Percentiles rank a stretch among this genome's conserved stretches.
These are phyloP conservation scores for Penicillium atrosanguineum DNA, from an alignment of 495 filamentous ascomycete species.

Conservation along the genomic window DNA sequence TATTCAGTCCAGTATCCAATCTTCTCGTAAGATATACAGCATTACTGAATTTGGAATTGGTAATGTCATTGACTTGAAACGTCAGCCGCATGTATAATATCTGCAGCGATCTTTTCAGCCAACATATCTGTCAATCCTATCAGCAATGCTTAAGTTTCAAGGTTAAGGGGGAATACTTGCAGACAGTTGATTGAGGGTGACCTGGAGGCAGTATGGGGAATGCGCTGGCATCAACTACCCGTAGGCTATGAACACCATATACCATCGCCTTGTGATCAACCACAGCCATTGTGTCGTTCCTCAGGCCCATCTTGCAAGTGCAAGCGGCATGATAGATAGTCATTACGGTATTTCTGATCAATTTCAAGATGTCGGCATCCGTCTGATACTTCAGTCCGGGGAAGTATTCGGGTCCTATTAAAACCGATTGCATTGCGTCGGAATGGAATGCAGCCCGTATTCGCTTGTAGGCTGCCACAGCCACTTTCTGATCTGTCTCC, in stretches of 20 bases:
- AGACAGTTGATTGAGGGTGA: constrained; percentile 53
- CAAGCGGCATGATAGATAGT: constrained; percentile 53
- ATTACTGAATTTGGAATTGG: neutral
- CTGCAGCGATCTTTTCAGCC: constrained; percentile 60
- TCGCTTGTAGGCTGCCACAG: constrained; percentile 51
- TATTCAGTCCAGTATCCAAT: neutral
- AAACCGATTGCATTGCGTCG: constrained; percentile 31
- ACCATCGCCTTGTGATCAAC: constrained; percentile 58
- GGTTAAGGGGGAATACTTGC: constrained; percentile 24
- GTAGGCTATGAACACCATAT: constrained; percentile 47
- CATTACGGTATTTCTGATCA: constrained; percentile 38
- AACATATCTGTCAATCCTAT: constrained; percentile 41
- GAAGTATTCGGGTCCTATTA: constrained; percentile 47
- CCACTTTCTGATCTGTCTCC: constrained; percentile 51
- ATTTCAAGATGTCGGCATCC: constrained; percentile 50
- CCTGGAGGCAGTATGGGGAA: constrained; percentile 58
- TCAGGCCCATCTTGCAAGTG: neutral
- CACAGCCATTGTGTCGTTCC: constrained; percentile 51
- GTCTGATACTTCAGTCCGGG: constrained; percentile 48
- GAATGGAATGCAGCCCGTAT: constrained; percentile 38
- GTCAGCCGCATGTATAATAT: constrained; percentile 33
- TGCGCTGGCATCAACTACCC: constrained; percentile 59
- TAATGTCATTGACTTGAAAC: neutral
- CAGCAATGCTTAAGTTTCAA: neutral
- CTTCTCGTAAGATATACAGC: neutral